These are phyloP conservation scores for Takashimella koratensis DNA, from an alignment of 1,284 basidiomycete species.

Conservation along the genomic window DNA sequence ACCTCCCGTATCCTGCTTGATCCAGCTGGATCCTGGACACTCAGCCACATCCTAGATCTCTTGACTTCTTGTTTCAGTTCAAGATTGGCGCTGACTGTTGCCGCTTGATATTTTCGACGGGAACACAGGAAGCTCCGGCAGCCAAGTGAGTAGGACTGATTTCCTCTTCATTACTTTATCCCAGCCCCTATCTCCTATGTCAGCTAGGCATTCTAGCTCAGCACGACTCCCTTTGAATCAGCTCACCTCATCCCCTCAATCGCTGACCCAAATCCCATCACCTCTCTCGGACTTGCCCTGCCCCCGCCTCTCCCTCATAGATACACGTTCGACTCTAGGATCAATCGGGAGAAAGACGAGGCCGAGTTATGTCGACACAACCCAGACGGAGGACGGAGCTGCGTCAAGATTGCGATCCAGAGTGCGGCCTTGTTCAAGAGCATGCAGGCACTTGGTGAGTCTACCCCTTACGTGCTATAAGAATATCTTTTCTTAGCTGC, in stretches of 20 bases:
- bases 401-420: constrained; percentile 66
- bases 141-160: too few relatives aligned
- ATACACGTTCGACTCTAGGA: constrained; percentile 40
- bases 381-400: constrained; percentile 54
- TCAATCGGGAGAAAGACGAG: constrained; percentile 54
- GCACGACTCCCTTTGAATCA: too few relatives aligned
- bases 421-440: constrained; percentile 66
- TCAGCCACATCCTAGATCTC: not conserved
- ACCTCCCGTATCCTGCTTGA: not conserved
- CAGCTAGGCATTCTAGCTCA: too few relatives aligned
- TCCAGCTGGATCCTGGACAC: constrained; percentile 2
- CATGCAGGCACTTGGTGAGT: constrained; percentile 57
- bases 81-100: not conserved
- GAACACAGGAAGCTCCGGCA: too few relatives aligned
- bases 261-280: too few relatives aligned
- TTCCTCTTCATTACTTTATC: too few relatives aligned
- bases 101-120: not conserved
- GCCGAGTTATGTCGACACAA: constrained; percentile 62
- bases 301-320: constrained; percentile 14
- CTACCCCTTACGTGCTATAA: too few relatives aligned
- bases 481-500: too few relatives aligned
- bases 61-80: not conserved
- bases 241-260: too few relatives aligned
- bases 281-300: too few relatives aligned
- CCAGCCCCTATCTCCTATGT: too few relatives aligned